Percentiles rank a stretch among this genome's conserved stretches.
phyloP scores from a whole-genome alignment of 306 rosid genomes.

The Dalbergia cochinchinensis region DNA sequence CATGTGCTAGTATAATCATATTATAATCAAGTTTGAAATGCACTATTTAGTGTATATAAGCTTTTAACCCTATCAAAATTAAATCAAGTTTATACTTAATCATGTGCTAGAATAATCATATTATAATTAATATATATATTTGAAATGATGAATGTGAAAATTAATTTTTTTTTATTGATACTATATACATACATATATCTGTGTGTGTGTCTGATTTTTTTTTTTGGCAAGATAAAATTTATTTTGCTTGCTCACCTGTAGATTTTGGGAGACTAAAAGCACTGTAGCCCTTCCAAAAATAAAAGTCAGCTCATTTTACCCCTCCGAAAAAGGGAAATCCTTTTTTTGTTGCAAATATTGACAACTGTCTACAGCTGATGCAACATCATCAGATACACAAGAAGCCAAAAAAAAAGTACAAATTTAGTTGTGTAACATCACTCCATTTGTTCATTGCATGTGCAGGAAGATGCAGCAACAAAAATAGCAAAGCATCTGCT shows the following conservation, averaged over 20 bases:
- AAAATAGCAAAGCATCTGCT: background rate
- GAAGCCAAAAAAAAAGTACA: background rate
- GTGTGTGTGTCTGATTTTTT: no score
- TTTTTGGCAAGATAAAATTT: background rate
- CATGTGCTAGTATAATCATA: no score
- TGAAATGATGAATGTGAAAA: no score
- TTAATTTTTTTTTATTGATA: no score
- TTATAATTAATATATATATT: no score
- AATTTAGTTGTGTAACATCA: slow-evolving; percentile 13
- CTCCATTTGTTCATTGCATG: slow-evolving; percentile 5
- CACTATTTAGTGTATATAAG: background rate
- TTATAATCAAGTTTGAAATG: slow-evolving; percentile 7
- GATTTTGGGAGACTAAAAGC: background rate
- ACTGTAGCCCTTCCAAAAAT: background rate
- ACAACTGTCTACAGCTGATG: slow-evolving; percentile 2
- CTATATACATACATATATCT: no score
- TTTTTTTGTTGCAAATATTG: slow-evolving; percentile 12
- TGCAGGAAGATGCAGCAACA: slow-evolving; percentile 18
- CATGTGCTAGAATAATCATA: no score
- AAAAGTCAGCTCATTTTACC: slow-evolving; percentile 19
- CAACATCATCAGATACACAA: background rate
- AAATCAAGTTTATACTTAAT: background rate
- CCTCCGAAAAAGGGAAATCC: background rate
- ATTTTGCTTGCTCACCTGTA: slow-evolving; percentile 1
- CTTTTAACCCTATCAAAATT: no score